Conservation (phyloP, 208 protist species). For the Leishmania martiniquensis region DNA sequence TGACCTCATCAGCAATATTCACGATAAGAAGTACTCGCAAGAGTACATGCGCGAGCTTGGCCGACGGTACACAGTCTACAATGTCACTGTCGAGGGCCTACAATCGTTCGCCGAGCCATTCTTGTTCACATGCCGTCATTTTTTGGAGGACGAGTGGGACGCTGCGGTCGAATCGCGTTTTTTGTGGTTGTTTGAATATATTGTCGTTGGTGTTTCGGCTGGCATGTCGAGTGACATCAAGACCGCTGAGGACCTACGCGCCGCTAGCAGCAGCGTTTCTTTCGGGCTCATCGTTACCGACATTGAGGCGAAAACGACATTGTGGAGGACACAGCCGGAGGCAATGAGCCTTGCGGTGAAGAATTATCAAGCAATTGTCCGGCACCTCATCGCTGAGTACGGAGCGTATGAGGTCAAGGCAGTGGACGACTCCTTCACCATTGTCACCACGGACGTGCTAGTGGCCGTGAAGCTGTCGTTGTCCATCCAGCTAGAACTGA, state of each 20-base stretch:
- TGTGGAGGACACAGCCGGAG: slow-evolving; percentile 72
- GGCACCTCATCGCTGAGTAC: slow-evolving; percentile 61
- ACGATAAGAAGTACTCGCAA: slow-evolving; percentile 37
- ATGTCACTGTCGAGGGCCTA: slow-evolving; percentile 51
- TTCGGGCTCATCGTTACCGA: slow-evolving; percentile 83
- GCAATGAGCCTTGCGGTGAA: slow-evolving; percentile 68
- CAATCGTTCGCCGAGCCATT: slow-evolving; percentile 65
- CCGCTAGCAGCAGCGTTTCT: slow-evolving; percentile 38
- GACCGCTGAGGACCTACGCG: slow-evolving; percentile 45
- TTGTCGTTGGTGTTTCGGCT: slow-evolving; percentile 48
- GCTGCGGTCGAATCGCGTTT: slow-evolving; percentile 70
- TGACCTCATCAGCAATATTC: slow-evolving; percentile 51
- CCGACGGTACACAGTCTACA: slow-evolving; percentile 59
- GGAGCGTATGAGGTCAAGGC: slow-evolving; percentile 87
- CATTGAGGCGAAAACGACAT: slow-evolving; percentile 76
- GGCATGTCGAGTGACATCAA: slow-evolving; percentile 56
- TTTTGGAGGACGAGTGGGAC: slow-evolving; percentile 76
- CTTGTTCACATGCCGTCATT: slow-evolving; percentile 69
- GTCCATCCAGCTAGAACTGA: slow-evolving; percentile 73
- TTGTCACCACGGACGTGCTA: slow-evolving; percentile 67
- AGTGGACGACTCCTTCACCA: slow-evolving; percentile 86
- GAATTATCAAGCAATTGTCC: slow-evolving; percentile 72
- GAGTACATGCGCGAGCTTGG: slow-evolving; percentile 67
- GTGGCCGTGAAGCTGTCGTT: slow-evolving; percentile 75
- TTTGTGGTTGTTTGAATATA: slow-evolving; percentile 46